Percentiles rank a stretch among this genome's conserved stretches.
Conservation (phyloP, 345 rosid species). For the Dimocarpus longan region DNA sequence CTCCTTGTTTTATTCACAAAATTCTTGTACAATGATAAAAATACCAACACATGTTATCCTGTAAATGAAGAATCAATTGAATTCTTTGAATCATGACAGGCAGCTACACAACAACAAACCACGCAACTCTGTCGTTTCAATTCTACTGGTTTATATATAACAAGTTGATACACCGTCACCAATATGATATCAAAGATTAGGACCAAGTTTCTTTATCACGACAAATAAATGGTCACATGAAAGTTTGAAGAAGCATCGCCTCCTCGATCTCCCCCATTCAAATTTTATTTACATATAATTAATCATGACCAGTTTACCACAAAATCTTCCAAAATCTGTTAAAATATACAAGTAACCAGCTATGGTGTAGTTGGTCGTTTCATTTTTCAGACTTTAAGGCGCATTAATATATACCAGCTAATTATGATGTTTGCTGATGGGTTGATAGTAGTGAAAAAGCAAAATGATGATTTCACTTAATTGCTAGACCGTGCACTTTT, state of each 20-base stretch:
- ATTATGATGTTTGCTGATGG: slow-evolving; percentile 15
- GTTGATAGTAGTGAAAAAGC: background rate
- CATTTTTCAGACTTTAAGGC: background rate
- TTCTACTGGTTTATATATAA: background rate
- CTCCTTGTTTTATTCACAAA: background rate
- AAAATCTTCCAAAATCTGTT: background rate
- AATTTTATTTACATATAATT: no score
- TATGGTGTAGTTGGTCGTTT: background rate
- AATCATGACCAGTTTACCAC: background rate
- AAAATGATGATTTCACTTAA: slow-evolving; percentile 18
- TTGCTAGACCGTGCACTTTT: slow-evolving; percentile 20
- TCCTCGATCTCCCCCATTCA: no score
- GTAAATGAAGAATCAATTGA: slow-evolving; percentile 16
- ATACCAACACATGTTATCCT: background rate
- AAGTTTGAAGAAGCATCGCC: background rate
- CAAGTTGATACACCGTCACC: slow-evolving; percentile 16
- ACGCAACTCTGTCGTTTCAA: background rate
- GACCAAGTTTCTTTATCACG: slow-evolving; percentile 21
- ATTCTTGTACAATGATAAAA: background rate
- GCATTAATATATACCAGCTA: background rate
- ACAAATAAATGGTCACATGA: slow-evolving; percentile 12
- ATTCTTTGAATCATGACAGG: slow-evolving; percentile 21
- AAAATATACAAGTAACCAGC: background rate
- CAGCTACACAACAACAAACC: slow-evolving; percentile 13
- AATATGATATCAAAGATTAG: background rate